Evolutionary conservation across 1,139 yeast genomes (phyloP).

Genomic region (Sugiyamaella paludigena): DNA sequence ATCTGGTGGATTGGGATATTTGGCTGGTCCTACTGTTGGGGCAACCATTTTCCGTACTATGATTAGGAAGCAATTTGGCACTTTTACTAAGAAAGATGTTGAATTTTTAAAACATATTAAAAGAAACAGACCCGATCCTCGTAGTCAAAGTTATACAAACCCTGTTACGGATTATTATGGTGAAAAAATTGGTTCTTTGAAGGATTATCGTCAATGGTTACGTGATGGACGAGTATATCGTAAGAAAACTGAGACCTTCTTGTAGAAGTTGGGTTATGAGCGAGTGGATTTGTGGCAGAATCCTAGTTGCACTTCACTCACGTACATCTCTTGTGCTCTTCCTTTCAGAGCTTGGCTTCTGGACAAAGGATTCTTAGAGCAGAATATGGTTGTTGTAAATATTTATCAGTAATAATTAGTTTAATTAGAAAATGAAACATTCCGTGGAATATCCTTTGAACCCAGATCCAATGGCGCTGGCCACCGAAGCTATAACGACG

Average conservation of each 20-base stretch:
- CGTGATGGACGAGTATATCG: slow-evolving; percentile 90
- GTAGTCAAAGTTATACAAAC: slow-evolving; percentile 86
- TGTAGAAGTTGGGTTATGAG: slow-evolving; percentile 40
- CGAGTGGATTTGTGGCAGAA: neutral
- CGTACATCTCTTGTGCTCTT: too few species aligned
- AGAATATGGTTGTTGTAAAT: neutral
- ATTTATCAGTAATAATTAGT: neutral
- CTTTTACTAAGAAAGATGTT: slow-evolving; percentile 56
- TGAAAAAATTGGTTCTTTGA: slow-evolving; percentile 83
- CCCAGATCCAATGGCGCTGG: neutral
- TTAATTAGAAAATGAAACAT: neutral
- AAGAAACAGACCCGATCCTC: slow-evolving; percentile 84
- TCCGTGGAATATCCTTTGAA: too few species aligned
- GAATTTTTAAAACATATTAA: slow-evolving; percentile 71
- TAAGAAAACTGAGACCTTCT: slow-evolving; percentile 78
- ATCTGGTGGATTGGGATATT: slow-evolving; percentile 78
- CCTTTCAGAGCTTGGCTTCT: too few species aligned
- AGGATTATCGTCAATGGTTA: slow-evolving; percentile 91
- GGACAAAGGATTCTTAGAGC: too few species aligned
- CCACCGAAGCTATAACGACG: neutral
- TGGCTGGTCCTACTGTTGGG: slow-evolving; percentile 83
- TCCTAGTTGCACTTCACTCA: too few species aligned
- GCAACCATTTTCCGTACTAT: slow-evolving; percentile 59
- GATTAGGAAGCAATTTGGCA: slow-evolving; percentile 46
- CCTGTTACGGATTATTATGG: slow-evolving; percentile 99